Conservation (phyloP, 768 basidiomycete species). For the Sistotremastrum niveocremeum region DNA sequence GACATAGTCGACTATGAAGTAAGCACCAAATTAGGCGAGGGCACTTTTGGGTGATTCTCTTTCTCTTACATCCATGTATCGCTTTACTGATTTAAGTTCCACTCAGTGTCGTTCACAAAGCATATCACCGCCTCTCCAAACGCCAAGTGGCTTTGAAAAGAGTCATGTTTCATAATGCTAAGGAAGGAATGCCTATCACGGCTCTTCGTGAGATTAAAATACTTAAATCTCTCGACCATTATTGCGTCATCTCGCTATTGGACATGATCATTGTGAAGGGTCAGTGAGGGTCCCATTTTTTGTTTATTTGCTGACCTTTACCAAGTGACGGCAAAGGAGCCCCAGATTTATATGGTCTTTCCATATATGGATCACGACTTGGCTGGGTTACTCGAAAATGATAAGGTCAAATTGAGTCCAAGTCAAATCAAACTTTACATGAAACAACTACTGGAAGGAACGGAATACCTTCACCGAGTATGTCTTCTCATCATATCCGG, state of each 20-base stretch:
- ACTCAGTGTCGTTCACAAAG: slow-evolving; percentile 81
- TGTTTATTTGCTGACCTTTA: neutral
- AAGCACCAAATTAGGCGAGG: slow-evolving; percentile 85
- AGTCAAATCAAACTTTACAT: slow-evolving; percentile 92
- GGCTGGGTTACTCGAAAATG: slow-evolving; percentile 86
- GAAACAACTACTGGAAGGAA: slow-evolving; percentile 92
- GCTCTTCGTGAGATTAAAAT: slow-evolving; percentile 96
- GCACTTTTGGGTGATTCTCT: slow-evolving; percentile 75
- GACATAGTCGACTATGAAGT: slow-evolving; percentile 63
- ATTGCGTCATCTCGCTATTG: slow-evolving; percentile 72
- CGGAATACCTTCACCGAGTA: slow-evolving; percentile 90
- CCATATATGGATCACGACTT: slow-evolving; percentile 99
- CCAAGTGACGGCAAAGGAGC: slow-evolving; percentile 49
- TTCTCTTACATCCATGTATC: slow-evolving; percentile 1
- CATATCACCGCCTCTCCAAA: slow-evolving; percentile 47
- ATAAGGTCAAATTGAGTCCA: slow-evolving; percentile 66
- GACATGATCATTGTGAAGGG: slow-evolving; percentile 88
- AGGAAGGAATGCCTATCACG: slow-evolving; percentile 94
- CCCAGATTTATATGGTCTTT: slow-evolving; percentile 92
- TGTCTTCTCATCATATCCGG: slow-evolving; percentile 15
- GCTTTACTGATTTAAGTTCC: slow-evolving; percentile 4
- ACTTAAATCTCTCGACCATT: slow-evolving; percentile 77
- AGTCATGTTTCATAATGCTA: slow-evolving; percentile 92
- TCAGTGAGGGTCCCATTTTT: slow-evolving; percentile 21
- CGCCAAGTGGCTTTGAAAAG: slow-evolving; percentile 78